Base-by-base conservation (phyloP, 129 eudicot species). In the Kitagawia praeruptora region DNA sequence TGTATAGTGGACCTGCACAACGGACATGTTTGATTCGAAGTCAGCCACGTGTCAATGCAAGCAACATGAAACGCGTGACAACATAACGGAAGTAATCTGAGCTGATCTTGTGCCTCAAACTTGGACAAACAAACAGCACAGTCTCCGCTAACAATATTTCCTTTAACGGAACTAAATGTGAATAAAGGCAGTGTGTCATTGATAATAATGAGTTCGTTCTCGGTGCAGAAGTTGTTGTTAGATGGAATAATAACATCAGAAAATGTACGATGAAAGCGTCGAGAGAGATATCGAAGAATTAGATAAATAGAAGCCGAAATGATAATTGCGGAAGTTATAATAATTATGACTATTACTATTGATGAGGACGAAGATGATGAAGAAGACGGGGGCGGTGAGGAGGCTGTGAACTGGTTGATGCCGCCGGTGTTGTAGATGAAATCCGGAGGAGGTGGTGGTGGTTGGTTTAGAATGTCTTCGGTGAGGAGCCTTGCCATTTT, bases 91-190 rank as follows among this genome's bases (percentile, higher is more conserved):
- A 93, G 82, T 15, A 93, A 58, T 1, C 96, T 87, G 21, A 92
- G 85, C 77, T 81, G 91, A 82, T 92, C 97, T 23, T 83, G 82
- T 79, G 81, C 76, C 75, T 93, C 91, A 38, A 93, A 93, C 70
- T 83, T 90, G n/a, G 93, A 87, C 16, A 93, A 78, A 70, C 98
- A 93, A 5, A 93, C 98, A 1, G 96, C 93, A 74, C 96, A 91
- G 63, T 84, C 96, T 18, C 77, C 88, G 15, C 85, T 86, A 27
- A 87, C 81, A 51, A 86, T 83, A 53, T 83, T 87, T 18, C 96
- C 93, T 39, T 82, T 87, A n/a, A 93, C 81, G 3, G 96, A 93
- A 9, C 88, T 75, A 78, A 88, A 90, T 6, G 90, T 88, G 76
- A 92, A 92, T 41, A 88, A 45, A 41, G 98, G 98, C 31, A 93